phyloP scores from a whole-genome alignment of 768 basidiomycete genomes.

The Cantharellus anzutake region DNA sequence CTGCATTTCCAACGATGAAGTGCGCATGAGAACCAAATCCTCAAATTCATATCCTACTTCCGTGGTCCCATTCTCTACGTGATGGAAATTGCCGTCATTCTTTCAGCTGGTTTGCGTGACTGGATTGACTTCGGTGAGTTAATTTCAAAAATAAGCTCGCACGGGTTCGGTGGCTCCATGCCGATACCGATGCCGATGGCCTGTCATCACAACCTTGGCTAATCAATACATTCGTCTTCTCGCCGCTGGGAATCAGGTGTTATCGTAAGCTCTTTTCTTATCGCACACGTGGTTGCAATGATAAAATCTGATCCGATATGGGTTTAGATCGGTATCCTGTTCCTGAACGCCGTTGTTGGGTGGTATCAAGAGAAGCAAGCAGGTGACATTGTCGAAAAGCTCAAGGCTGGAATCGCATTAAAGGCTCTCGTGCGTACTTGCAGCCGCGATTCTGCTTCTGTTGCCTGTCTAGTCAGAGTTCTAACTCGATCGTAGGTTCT shows the following conservation, averaged over 20 bases:
- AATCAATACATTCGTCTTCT: no score
- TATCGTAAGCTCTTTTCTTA: background rate
- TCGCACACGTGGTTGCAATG: background rate
- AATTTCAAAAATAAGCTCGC: constrained; percentile 18
- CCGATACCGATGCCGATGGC: no score
- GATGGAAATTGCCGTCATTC: constrained; percentile 29
- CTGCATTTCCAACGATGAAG: background rate
- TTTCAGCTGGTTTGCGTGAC: constrained; percentile 26
- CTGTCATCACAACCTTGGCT: no score
- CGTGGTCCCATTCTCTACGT: constrained; percentile 25
- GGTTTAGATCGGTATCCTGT: constrained; percentile 20
- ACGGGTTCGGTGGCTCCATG: no score
- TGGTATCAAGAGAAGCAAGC: constrained; percentile 34
- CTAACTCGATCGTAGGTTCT: constrained; percentile 13
- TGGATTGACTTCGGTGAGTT: constrained; percentile 31
- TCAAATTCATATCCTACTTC: constrained; percentile 28
- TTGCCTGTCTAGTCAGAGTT: background rate
- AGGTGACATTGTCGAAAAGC: constrained; percentile 29
- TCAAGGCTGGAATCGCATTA: constrained; percentile 30
- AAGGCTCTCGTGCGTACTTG: constrained; percentile 15
- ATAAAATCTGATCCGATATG: background rate
- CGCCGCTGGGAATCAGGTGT: background rate
- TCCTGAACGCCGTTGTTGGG: constrained; percentile 26
- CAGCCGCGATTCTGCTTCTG: background rate
- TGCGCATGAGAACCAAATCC: constrained; percentile 20